Base-by-base conservation (phyloP, 2,329 filamentous ascomycete species). In the Fusarium newnesense region DNA sequence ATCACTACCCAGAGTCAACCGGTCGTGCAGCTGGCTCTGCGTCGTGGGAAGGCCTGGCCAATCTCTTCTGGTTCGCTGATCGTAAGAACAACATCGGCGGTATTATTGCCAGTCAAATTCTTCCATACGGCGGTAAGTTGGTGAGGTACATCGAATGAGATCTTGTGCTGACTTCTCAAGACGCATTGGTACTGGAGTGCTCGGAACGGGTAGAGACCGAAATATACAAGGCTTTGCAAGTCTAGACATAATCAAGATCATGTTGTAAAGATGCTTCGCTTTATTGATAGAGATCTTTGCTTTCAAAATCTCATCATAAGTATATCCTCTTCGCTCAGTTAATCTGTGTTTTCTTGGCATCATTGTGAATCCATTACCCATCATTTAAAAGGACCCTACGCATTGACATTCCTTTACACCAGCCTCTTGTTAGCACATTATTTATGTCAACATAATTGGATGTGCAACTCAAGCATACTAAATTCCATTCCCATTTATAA, bases 101-200 rank as follows among this genome's bases (percentile, higher is more conserved):
- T 2, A 37, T 53, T 4, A 28, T 53, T 36, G 34, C 34, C 2
- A 53, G 24, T 2, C 50, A 53, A 6, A 37, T 53, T n/a, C 50
- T 53, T 21, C 50, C 34, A 7, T 37, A 53, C 4, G 50, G 24
- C 0, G 24, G 50, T 28, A 16, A 16, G 32, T 21, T 24, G 11
- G 4, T 3, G 0, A 11, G 16, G 0, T 11, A 3, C 19, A 19
- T 3, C 9, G 3, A 2, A 21, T 6, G 4, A 3, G 49, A 2
- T n/a, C 15, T 18, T 53, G 9, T 37, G 18, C 50, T 53, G 4
- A 53, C 50, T 53, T 40, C 4, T 11, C 5, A 12, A 53, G 50
- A 53, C 15, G 18, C 34, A 0, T 11, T 19, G 7, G 50, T 37
- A 0, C 13, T 53, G 1, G 50, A 53, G 12, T 53, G 50, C 24